These are phyloP conservation scores for Coemansia sp. DNA, from an alignment of 192 early-diverging fungal species.

Conservation along the genomic window DNA sequence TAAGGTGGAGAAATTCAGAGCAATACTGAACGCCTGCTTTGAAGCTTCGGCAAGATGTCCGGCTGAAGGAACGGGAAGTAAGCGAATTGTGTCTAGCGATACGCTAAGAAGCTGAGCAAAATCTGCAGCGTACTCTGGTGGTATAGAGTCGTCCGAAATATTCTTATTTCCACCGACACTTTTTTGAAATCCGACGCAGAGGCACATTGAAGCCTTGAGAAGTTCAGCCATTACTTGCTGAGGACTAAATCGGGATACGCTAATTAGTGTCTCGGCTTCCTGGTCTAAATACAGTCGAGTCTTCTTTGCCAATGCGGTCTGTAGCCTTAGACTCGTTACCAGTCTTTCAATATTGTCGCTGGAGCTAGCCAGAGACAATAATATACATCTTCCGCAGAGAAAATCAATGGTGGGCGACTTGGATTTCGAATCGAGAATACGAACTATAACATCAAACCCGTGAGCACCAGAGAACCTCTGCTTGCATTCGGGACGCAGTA, in stretches of 20 bases:
- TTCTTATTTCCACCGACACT: background rate
- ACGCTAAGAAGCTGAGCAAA: slow-evolving; percentile 22
- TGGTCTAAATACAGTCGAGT: slow-evolving; percentile 5
- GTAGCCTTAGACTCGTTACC: slow-evolving; percentile 22
- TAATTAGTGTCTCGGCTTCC: background rate
- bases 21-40: slow-evolving; percentile 37
- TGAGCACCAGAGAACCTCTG: slow-evolving; percentile 7
- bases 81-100: slow-evolving; percentile 10
- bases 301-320: slow-evolving; percentile 10
- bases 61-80: slow-evolving; percentile 4
- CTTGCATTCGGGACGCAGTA: slow-evolving; percentile 24
- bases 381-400: slow-evolving; percentile 37
- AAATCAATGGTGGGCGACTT: slow-evolving; percentile 10
- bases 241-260: slow-evolving; percentile 12
- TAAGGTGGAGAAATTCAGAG: slow-evolving; percentile 32
- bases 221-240: slow-evolving; percentile 34
- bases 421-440: slow-evolving; percentile 1
- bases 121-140: slow-evolving; percentile 17
- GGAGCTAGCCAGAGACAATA: slow-evolving; percentile 18
- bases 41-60: slow-evolving; percentile 21
- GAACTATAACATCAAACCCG: slow-evolving; percentile 7
- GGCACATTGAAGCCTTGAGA: slow-evolving; percentile 38
- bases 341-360: slow-evolving; percentile 9
- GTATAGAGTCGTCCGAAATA: slow-evolving; percentile 18
- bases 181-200: slow-evolving; percentile 24